Conservation (phyloP, 495 filamentous ascomycete genomes). For the Penicillium diatomitis region DNA sequence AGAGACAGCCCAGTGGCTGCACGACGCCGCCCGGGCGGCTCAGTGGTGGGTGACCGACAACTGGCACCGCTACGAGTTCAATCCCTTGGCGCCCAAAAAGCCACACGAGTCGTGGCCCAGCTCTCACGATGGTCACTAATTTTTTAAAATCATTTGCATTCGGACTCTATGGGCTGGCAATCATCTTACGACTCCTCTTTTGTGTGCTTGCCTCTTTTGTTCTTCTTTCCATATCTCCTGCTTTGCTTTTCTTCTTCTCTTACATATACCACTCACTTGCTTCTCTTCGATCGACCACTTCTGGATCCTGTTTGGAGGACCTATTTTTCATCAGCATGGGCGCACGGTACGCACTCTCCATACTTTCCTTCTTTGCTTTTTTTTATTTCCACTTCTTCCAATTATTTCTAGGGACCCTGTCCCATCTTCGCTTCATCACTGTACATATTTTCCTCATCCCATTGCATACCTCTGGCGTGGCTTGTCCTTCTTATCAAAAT, state of each 20-base stretch:
- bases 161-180: background rate
- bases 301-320: too few species aligned
- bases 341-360: too few species aligned
- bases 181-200: background rate
- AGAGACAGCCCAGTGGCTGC: constrained; percentile 29
- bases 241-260: background rate
- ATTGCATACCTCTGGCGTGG: too few species aligned
- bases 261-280: background rate
- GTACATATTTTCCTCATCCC: too few species aligned
- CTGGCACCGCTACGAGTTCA: constrained; percentile 12
- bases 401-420: too few species aligned
- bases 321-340: too few species aligned
- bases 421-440: too few species aligned
- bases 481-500: too few species aligned
- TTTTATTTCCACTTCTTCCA: too few species aligned
- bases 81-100: constrained; percentile 1
- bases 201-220: background rate
- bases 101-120: background rate
- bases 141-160: background rate
- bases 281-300: background rate
- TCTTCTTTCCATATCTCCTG: background rate
- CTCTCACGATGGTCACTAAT: background rate
- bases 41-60: constrained; percentile 32
- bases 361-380: too few species aligned
- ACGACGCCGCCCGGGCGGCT: constrained; percentile 26